Evolutionary conservation across 192 early-diverging fungal species (phyloP).

Genomic region (Backusella tarrabulga): DNA sequence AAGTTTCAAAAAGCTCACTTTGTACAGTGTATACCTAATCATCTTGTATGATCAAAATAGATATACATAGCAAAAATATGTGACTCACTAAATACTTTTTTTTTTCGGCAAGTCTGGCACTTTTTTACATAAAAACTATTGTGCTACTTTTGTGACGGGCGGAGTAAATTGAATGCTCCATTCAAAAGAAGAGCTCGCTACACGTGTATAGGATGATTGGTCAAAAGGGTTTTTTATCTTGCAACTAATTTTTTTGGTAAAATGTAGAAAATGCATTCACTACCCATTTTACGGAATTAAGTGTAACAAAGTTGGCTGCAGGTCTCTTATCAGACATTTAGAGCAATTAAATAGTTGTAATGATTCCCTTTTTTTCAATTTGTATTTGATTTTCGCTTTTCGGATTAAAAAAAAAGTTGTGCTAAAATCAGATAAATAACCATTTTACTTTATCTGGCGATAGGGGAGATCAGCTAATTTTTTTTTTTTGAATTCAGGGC

Average conservation of each 20-base stretch:
- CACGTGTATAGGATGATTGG: conserved; percentile 1
- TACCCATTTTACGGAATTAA: not conserved
- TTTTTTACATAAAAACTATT: not conserved
- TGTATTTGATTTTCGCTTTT: not conserved
- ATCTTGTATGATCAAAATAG: not conserved
- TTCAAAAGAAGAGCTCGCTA: not conserved
- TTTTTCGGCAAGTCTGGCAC: not conserved
- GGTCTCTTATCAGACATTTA: not conserved
- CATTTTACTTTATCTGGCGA: not conserved
- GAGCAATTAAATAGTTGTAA: not conserved
- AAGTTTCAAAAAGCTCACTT: not conserved
- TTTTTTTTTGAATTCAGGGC: not conserved
- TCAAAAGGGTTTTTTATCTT: not conserved
- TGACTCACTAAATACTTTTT: not conserved
- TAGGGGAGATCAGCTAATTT: not conserved
- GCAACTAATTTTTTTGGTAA: not conserved
- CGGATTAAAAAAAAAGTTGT: not conserved
- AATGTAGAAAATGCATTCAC: not conserved
- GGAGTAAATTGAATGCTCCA: not conserved
- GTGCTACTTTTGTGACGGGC: not conserved
- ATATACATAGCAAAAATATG: not conserved
- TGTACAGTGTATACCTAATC: not conserved
- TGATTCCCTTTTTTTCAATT: not conserved
- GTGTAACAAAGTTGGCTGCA: not conserved
- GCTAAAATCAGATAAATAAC: not conserved